phyloP scores from a whole-genome alignment of 2,329 filamentous ascomycete genomes.

The Blastomyces gilchristii region DNA sequence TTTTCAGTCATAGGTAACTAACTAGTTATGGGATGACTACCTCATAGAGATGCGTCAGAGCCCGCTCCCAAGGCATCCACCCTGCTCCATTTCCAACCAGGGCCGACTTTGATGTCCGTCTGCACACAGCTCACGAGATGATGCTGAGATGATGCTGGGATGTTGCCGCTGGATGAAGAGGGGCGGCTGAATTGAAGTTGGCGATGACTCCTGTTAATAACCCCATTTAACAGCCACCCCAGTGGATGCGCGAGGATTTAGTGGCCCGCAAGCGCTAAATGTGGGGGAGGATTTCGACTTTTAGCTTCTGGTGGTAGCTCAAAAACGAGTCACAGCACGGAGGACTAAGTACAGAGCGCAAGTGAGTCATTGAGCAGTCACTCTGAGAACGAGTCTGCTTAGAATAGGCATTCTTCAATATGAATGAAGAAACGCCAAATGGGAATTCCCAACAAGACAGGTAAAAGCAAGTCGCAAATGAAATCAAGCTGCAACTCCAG shows the following conservation, averaged over 20 bases:
- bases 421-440: no score
- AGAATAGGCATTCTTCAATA: no score
- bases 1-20: not conserved
- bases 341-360: no score
- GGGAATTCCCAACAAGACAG: no score
- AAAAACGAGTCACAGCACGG: not conserved
- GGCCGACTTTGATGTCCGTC: not conserved
- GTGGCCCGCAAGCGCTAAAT: not conserved
- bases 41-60: not conserved
- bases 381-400: no score
- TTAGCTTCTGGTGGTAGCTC: not conserved
- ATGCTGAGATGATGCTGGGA: not conserved
- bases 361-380: no score
- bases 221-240: not conserved
- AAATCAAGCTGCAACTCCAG: no score
- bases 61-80: not conserved
- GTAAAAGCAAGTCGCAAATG: no score
- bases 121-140: not conserved
- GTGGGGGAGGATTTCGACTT: not conserved
- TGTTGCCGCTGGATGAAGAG: not conserved
- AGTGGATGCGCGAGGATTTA: not conserved
- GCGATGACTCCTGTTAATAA: not conserved
- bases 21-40: not conserved
- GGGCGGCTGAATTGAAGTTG: no score
- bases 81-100: not conserved